Base-by-base conservation (phyloP, 129 eudicot species). In the Flaveria ramosissima region DNA sequence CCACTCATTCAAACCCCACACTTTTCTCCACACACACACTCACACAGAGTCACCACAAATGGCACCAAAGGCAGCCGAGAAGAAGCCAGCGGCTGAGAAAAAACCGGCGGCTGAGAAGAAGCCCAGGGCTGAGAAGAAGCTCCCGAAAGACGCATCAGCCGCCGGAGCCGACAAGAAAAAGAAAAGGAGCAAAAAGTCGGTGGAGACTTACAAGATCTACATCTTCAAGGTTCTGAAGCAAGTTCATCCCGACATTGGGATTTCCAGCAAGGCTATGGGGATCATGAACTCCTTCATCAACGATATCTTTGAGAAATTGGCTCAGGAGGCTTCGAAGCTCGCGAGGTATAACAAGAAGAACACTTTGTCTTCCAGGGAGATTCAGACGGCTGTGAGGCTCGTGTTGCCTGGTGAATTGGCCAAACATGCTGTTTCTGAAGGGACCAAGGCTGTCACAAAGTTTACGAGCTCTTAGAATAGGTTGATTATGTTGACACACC, bases 401-500 rank as follows among this genome's bases (percentile, higher is more conserved):
- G 87, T 79, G 0, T 11, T 83, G 13, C 87, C 87, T 6, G 87
- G 87, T 3, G 87, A 83, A 45, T 65, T 83, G 77, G 84, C 87
- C 0, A 79, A 83, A 27, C 84, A 83, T 26, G 87, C 84, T 39
- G 84, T 79, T 17, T 68, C 81, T 20, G 81, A 79, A 9, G 83
- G 80, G 0, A 81, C 84, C 0, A 84, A 84, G 79, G 87, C 87
- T 2, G 87, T 84, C 0, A 84, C 87, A 0, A 76, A 81, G 51
- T 81, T 81, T 70, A 81, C 85, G 7, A 81, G 85, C 52, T 45
- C 68, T 81, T 81, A 74, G 84, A 72, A 12, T 9, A 32, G 1
- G 9, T 20, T 59, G 30, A 1, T 57, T 0, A 1, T 2, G 23
- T 23, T 23, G 26, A 23, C 26, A 1, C 26, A 23, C 30, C 30